Evolutionary conservation across 148 eudicot genomes (phyloP).

Genomic region (Rhododendron henanense): DNA sequence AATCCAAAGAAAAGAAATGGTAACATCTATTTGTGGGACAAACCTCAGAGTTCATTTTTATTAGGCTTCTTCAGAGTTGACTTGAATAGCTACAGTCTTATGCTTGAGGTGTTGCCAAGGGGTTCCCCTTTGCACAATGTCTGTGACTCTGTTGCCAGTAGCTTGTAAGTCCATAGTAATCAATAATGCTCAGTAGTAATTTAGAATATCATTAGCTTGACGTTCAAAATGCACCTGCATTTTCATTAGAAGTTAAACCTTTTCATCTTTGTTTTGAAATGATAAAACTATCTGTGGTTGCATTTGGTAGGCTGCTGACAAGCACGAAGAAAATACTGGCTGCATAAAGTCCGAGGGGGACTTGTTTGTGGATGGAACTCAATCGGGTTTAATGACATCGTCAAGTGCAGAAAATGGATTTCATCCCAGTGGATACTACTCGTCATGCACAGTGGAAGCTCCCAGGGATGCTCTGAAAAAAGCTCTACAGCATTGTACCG

Average conservation of each 20-base stretch:
- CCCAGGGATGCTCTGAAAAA: slow-evolving; percentile 67
- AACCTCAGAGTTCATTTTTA: background rate
- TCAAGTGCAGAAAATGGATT: slow-evolving; percentile 16
- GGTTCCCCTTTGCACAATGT: background rate
- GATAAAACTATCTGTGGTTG: background rate
- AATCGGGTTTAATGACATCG: slow-evolving; percentile 25
- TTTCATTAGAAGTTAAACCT: background rate
- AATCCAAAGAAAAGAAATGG: background rate
- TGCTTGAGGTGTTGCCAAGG: background rate
- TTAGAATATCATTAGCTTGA: background rate
- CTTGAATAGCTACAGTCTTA: background rate
- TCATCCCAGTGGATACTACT: slow-evolving; percentile 50
- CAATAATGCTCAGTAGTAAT: background rate
- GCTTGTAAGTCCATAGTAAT: background rate
- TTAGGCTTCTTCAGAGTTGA: background rate
- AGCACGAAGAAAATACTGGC: slow-evolving; percentile 32
- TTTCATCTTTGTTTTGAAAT: background rate
- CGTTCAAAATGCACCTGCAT: background rate
- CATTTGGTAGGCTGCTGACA: slow-evolving; percentile 41
- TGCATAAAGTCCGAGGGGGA: slow-evolving; percentile 45
- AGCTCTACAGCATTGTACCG: slow-evolving; percentile 57
- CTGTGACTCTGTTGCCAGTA: background rate
- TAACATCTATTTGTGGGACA: background rate
- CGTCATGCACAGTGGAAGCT: slow-evolving; percentile 62
- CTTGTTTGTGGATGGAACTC: slow-evolving; percentile 37